phyloP scores from a whole-genome alignment of 2,329 filamentous ascomycete genomes.

The Fusarium drepaniforme region DNA sequence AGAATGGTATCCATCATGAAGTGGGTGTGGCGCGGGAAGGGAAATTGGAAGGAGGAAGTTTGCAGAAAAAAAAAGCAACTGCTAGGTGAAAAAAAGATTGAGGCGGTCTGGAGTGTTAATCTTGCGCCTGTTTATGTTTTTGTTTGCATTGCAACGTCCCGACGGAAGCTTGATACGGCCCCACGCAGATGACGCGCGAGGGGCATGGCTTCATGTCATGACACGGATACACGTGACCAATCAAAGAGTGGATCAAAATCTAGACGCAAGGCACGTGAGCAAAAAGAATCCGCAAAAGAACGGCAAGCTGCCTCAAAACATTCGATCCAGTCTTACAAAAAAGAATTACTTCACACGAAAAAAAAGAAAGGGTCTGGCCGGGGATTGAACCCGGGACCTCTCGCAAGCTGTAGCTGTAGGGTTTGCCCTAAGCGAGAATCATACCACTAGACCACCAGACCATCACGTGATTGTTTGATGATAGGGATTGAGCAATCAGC shows the following conservation, averaged over 20 bases:
- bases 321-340: conserved; percentile 32
- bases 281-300: not conserved
- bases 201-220: conserved; percentile 9
- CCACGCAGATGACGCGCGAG: conserved; percentile 10
- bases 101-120: not conserved
- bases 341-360: not conserved
- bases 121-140: conserved; percentile 26
- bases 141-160: conserved; percentile 17
- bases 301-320: conserved; percentile 41
- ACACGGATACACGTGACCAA: conserved; percentile 1
- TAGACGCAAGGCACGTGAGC: not conserved
- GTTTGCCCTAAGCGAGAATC: conserved; percentile 3
- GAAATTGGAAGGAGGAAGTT: not conserved
- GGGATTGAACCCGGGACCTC: conserved; percentile 62
- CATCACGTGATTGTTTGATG: not conserved
- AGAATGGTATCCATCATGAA: conserved; percentile 28
- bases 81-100: not conserved
- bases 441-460: conserved; percentile 3
- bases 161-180: not conserved
- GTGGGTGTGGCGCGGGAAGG: not conserved
- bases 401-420: conserved; percentile 48
- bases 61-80: not conserved
- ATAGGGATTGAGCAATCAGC: not conserved
- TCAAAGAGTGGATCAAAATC: not conserved
- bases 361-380: conserved; percentile 53